Evolutionary conservation across 441 rosid species (phyloP).

Genomic region (Syzygium syzygioides): DNA sequence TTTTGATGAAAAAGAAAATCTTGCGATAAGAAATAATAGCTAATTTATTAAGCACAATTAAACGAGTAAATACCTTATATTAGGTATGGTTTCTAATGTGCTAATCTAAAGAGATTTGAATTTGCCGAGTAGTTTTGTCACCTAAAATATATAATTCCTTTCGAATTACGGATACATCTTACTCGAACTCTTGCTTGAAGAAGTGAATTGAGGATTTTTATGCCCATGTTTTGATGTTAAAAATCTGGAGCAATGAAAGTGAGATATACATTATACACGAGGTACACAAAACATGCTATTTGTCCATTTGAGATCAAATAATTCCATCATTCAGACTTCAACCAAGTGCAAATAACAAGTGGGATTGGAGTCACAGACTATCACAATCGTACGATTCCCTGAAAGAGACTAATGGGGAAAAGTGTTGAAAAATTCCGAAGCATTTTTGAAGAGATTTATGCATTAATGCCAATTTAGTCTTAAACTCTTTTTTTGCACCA

Average conservation of each 20-base stretch:
- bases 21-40: background rate
- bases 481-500: too few relatives aligned
- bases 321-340: background rate
- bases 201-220: background rate
- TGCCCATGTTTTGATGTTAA: background rate
- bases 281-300: background rate
- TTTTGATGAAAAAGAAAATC: background rate
- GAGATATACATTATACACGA: background rate
- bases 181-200: background rate
- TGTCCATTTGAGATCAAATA: too few relatives aligned
- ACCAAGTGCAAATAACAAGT: background rate
- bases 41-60: background rate
- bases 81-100: background rate
- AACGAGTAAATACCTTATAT: background rate
- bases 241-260: background rate
- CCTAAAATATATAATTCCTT: background rate
- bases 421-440: too few relatives aligned
- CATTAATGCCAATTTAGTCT: too few relatives aligned
- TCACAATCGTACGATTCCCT: background rate
- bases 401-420: too few relatives aligned
- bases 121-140: too few relatives aligned
- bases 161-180: background rate
- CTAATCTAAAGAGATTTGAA: too few relatives aligned
- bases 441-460: too few relatives aligned
- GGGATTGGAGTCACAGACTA: background rate